Percentiles rank a stretch among this genome's conserved stretches.
phyloP scores from a whole-genome alignment of 352 stramenopile genomes.

The Phytopythium litorale region DNA sequence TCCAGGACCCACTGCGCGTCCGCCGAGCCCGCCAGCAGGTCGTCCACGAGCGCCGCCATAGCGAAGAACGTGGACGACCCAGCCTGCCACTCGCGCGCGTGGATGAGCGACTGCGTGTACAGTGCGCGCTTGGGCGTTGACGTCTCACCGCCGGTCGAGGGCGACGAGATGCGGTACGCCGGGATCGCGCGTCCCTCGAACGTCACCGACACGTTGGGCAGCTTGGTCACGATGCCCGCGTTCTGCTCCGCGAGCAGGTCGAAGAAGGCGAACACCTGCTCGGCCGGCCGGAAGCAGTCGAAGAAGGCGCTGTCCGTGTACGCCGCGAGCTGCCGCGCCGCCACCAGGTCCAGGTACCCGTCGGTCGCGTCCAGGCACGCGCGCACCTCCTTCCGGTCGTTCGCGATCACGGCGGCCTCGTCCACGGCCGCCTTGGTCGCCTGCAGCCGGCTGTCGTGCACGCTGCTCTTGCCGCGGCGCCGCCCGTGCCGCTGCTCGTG shows the following conservation, averaged over 20 bases:
- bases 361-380: conserved; percentile 43
- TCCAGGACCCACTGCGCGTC: conserved; percentile 22
- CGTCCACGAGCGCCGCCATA: conserved; percentile 38
- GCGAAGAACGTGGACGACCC: conserved; percentile 43
- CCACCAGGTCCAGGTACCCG: conserved; percentile 38
- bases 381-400: conserved; percentile 40
- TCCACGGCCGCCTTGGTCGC: conserved; percentile 25
- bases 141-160: conserved; percentile 1
- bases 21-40: conserved; percentile 21
- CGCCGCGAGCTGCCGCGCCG: conserved; percentile 5
- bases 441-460: conserved; percentile 22
- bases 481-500: background rate
- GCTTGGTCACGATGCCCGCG: conserved; percentile 44
- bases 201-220: conserved; percentile 43
- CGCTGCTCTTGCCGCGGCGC: conserved; percentile 10
- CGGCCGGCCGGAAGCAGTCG: conserved; percentile 60
- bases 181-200: conserved; percentile 51
- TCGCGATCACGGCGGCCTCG: conserved; percentile 22
- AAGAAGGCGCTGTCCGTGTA: conserved; percentile 63
- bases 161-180: conserved; percentile 59
- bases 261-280: conserved; percentile 65
- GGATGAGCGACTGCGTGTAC: conserved; percentile 65
- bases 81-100: conserved; percentile 53
- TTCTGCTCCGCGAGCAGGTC: conserved; percentile 42
- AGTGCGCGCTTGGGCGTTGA: conserved; percentile 26